A percentile compares a stretch with the other conserved stretches of the same genome.
Evolutionary conservation across 2,329 filamentous ascomycete species (phyloP).

Genomic region (Penicillium thymicola): DNA sequence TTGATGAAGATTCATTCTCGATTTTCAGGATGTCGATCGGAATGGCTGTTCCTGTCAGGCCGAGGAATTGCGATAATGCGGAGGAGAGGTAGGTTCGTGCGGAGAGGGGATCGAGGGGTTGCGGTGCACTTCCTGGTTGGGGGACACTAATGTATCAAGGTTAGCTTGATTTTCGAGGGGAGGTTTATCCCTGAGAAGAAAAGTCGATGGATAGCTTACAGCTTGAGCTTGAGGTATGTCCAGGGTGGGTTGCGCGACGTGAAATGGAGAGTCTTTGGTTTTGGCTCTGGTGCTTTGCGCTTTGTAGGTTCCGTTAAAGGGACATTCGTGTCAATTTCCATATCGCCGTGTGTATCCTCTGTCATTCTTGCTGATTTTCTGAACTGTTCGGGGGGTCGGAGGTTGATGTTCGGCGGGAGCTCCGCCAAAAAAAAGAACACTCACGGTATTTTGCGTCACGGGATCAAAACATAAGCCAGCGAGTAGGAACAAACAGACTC

Average conservation of each 20-base stretch:
- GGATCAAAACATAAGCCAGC: slow-evolving; percentile 9
- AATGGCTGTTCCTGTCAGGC: slow-evolving; percentile 46
- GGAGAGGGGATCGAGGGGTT: slow-evolving; percentile 45
- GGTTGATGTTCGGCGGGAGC: slow-evolving; percentile 1
- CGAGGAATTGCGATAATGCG: slow-evolving; percentile 48
- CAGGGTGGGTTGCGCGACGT: slow-evolving; percentile 44
- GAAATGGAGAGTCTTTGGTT: slow-evolving; percentile 28
- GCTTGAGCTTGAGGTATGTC: slow-evolving; percentile 44
- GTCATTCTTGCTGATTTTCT: slow-evolving; percentile 1
- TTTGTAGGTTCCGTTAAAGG: slow-evolving; percentile 15
- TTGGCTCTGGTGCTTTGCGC: slow-evolving; percentile 25
- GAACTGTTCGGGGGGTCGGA: neutral
- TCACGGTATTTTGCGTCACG: slow-evolving; percentile 17
- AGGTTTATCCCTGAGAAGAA: too few relatives aligned
- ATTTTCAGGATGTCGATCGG: slow-evolving; percentile 48
- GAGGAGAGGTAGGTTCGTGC: slow-evolving; percentile 45
- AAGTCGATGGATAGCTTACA: slow-evolving; percentile 27
- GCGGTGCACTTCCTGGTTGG: slow-evolving; percentile 24
- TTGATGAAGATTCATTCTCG: slow-evolving; percentile 7
- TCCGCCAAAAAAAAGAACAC: slow-evolving; percentile 8
- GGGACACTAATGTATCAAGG: slow-evolving; percentile 21
- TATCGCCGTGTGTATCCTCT: neutral
- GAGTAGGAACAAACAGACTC: neutral
- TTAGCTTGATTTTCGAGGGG: neutral
- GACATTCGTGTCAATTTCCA: neutral